These are phyloP conservation scores for Rhazya stricta DNA, from an alignment of 257 asterid genomes.

Conservation along the genomic window DNA sequence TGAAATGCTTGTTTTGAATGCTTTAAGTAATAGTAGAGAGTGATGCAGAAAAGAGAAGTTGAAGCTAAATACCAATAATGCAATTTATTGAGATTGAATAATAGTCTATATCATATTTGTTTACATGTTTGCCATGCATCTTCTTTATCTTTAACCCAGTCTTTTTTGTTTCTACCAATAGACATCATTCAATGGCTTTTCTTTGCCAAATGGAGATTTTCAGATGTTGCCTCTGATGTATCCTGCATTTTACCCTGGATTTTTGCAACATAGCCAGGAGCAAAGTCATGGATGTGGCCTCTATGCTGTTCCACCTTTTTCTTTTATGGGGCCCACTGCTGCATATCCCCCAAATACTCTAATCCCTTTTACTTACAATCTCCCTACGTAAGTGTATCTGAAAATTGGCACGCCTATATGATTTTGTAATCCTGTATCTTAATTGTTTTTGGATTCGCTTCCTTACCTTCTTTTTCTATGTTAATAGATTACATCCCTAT, in stretches of 20 bases:
- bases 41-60: not conserved
- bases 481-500: not conserved
- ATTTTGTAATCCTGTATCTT: slow-evolving; percentile 2
- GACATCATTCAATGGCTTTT: slow-evolving; percentile 25
- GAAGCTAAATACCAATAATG: not conserved
- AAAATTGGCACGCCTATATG: slow-evolving; percentile 6
- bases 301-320: slow-evolving; percentile 75
- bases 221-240: slow-evolving; percentile 30
- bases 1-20: not conserved
- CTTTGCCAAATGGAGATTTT: slow-evolving; percentile 26
- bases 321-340: slow-evolving; percentile 46
- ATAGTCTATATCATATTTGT: not conserved
- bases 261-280: slow-evolving; percentile 45
- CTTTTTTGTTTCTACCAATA: slow-evolving; percentile 11
- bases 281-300: slow-evolving; percentile 84
- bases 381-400: slow-evolving; percentile 69
- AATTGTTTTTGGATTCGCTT: slow-evolving; percentile 3
- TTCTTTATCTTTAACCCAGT: not conserved
- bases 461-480: not conserved
- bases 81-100: not conserved
- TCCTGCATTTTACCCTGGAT: slow-evolving; percentile 29
- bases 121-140: not conserved
- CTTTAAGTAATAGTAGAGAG: not conserved
- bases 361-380: slow-evolving; percentile 74
- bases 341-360: slow-evolving; percentile 60